Evolutionary conservation across 2,329 filamentous ascomycete species (phyloP), one percentile per base, ranked within the genome.

Genomic region (Hypoxylon sp.): DNA sequence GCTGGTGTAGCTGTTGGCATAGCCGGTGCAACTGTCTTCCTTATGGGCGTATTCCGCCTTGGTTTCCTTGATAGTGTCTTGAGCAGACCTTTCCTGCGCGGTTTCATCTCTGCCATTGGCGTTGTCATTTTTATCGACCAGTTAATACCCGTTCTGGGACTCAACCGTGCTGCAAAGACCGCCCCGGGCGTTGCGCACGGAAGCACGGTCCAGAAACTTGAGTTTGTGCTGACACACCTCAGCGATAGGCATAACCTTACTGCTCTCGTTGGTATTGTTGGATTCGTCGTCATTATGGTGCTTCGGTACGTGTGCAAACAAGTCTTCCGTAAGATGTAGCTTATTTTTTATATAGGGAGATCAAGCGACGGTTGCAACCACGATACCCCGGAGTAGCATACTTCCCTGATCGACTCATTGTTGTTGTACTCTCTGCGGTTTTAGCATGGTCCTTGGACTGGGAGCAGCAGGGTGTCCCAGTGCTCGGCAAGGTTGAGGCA

Each of bases 91-190:
- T 98, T 99, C 75, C 82, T 98, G 62, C 87, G 96, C 66, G 96
- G 96, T 0, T 99, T 99, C 82, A 98, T 99, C 81, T 97, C 93
- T 64, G 96, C 96, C 56, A 97, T 99, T 78, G 96, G 96, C 54
- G 93, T 98, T 62, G 95, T 98, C 72, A 98, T 99, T 77, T 90
- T 97, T 42, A 93, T 98, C 37, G 96, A 98, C 79, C 96, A 99
- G 81, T 83, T 97, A 49, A 92, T 98, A 59, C 95, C 95, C 0
- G 94, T 98, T 80, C 86, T 97, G 75, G 96, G 96, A 0, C 85
- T 99, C 22, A 86, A 85, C 40, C 82, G 85, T 1, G 81, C 89
- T 17, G 93, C 94, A 0, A 89, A 88, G 58, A 81, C 91, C 14
- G 77, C 80, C 2, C 83, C 84, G 1, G 86, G 88, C n/a, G 88